Percentiles rank a stretch among this genome's conserved stretches.
These are phyloP conservation scores for Penicillium ucsense DNA, from an alignment of 495 filamentous ascomycete genomes.

Conservation along the genomic window DNA sequence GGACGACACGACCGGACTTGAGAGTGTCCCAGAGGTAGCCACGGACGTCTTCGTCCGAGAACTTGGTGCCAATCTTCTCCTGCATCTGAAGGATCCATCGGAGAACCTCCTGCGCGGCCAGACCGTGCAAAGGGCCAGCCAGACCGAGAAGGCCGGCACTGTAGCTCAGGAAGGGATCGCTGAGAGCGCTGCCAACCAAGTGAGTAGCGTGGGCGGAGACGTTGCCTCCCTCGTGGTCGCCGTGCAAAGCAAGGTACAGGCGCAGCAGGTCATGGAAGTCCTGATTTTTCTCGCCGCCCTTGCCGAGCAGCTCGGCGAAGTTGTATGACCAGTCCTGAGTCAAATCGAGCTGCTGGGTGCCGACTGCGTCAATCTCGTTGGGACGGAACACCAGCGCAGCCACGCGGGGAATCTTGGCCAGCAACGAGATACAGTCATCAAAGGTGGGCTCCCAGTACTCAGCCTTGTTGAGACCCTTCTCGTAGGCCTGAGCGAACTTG, in stretches of 20 bases:
- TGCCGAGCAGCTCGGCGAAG: slow-evolving; percentile 93
- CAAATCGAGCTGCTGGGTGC: slow-evolving; percentile 29
- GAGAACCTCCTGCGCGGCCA: slow-evolving; percentile 94
- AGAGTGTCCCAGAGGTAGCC: slow-evolving; percentile 89
- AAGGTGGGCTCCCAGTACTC: slow-evolving; percentile 99
- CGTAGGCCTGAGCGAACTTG: slow-evolving; percentile 87
- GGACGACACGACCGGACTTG: slow-evolving; percentile 88
- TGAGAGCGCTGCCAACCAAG: slow-evolving; percentile 89
- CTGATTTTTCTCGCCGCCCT: slow-evolving; percentile 71
- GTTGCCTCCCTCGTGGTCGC: slow-evolving; percentile 97
- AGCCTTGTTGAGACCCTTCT: slow-evolving; percentile 77
- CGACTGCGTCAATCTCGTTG: slow-evolving; percentile 58
- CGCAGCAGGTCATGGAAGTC: slow-evolving; percentile 93
- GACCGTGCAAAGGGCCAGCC: slow-evolving; percentile 87
- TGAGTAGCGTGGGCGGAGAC: slow-evolving; percentile 97
- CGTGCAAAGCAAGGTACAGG: slow-evolving; percentile 90
- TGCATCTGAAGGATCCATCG: slow-evolving; percentile 95
- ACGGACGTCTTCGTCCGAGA: slow-evolving; percentile 69
- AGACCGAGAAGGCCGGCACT: slow-evolving; percentile 92
- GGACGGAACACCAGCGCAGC: slow-evolving; percentile 96
- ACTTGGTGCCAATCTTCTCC: slow-evolving; percentile 66
- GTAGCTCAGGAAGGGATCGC: slow-evolving; percentile 92
- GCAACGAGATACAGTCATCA: slow-evolving; percentile 86
- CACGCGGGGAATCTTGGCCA: slow-evolving; percentile 94
- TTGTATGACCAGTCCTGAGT: slow-evolving; percentile 97